Conservation (phyloP, 352 stramenopile genomes). For the Pythium aquatile region DNA sequence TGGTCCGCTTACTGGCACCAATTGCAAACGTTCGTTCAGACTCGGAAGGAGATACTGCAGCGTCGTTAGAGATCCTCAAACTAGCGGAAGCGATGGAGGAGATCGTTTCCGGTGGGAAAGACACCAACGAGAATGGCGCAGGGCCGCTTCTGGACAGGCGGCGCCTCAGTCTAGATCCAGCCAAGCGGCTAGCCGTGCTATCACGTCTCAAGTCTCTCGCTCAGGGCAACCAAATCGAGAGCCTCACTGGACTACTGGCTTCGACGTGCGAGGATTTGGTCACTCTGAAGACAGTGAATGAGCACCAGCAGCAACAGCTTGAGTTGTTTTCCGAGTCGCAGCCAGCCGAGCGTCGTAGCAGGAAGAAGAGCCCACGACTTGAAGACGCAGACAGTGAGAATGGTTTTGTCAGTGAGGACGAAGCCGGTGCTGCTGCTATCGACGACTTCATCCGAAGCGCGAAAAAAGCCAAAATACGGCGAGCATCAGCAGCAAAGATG, state of each 20-base stretch:
- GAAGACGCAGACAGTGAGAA: neutral
- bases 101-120: neutral
- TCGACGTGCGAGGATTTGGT: constrained; percentile 28
- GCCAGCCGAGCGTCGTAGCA: neutral
- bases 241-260: constrained; percentile 13
- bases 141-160: constrained; percentile 13
- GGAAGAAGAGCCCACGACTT: neutral
- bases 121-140: no score
- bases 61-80: constrained; percentile 47
- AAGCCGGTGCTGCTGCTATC: constrained; percentile 3
- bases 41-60: neutral
- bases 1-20: constrained; percentile 55
- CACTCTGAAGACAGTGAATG: constrained; percentile 29
- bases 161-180: constrained; percentile 31
- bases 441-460: constrained; percentile 40
- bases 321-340: constrained; percentile 18
- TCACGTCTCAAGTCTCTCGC: constrained; percentile 40
- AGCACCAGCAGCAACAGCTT: constrained; percentile 31
- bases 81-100: constrained; percentile 54
- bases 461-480: constrained; percentile 45
- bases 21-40: constrained; percentile 32
- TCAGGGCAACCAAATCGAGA: constrained; percentile 36
- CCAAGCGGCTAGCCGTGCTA: constrained; percentile 34
- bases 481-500: constrained; percentile 30
- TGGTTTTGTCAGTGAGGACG: constrained; percentile 7